Evolutionary conservation across 2,329 filamentous ascomycete genomes (phyloP), one percentile per base, ranked within the genome.

Genomic region (Chaetomiaceae sp.): DNA sequence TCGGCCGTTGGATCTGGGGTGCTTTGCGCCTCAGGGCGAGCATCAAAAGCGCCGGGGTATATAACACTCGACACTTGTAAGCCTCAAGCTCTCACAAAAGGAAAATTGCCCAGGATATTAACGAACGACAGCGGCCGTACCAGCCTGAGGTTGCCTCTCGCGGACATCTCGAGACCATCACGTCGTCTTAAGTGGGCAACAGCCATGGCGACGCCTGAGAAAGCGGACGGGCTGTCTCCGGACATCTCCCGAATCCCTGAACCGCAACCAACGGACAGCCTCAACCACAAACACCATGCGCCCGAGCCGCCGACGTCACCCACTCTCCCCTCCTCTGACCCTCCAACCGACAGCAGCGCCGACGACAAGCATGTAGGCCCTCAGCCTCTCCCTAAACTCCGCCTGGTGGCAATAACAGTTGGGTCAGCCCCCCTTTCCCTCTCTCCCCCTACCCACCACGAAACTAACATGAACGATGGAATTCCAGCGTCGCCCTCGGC

Each of bases 401-500:
- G 47, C 14, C 46, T 53, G 27, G 4, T 53, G 5, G 44, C 40
- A 9, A 12, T 47, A 40, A 19, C 20, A 34, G n/a, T 36, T 15
- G 50, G 50, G 50, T 52, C 34, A 9, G 27, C 22, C 12, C 22
- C 22, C 23, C 9, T 25, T 9, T 12, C 12, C 7, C 15, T 33
- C 44, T 2, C 31, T 17, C n/a, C 6, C 34, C 15, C 23, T 3
- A 25, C 25, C 11, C n/a, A 27, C 27, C n/a, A 20, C 17, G 5
- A 15, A 15, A 25, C 47, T 25, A 17, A 49, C 47, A 33, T 12
- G 12, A 12, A n/a, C 27, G 27, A 12, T 9, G 25, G 25, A 27
- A 9, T 6, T 20, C 12, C 47, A 61, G 60, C 17, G 38, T 63
- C 27, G 20, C 48, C 17, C 54, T 77, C 6, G 80, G 80, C 3